Evolutionary conservation across 257 asterid species (phyloP).

Genomic region (Pogostemon cablin): DNA sequence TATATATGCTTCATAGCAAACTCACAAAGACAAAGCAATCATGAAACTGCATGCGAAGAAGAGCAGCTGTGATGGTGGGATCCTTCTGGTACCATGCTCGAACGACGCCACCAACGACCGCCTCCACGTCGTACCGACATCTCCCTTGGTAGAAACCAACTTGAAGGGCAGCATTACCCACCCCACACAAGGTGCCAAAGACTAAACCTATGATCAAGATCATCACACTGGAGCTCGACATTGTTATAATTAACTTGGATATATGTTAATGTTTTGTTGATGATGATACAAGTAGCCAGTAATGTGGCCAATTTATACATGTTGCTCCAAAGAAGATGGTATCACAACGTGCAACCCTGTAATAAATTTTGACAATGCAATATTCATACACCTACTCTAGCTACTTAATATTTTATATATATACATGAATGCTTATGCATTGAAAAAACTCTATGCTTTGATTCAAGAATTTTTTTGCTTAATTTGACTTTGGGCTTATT

Average conservation of each 20-base stretch:
- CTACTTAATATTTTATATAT: not conserved
- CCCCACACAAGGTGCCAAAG: slow-evolving; percentile 22
- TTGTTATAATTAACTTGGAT: not conserved
- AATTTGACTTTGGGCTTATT: slow-evolving; percentile 6
- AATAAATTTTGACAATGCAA: not conserved
- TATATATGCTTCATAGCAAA: not conserved
- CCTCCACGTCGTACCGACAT: slow-evolving; percentile 49
- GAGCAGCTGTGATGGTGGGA: slow-evolving; percentile 47
- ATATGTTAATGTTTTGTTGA: not conserved
- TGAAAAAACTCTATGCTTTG: not conserved
- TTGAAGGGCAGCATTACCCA: slow-evolving; percentile 26
- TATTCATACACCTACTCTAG: not conserved
- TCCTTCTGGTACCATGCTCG: slow-evolving; percentile 34
- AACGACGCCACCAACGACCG: slow-evolving; percentile 29
- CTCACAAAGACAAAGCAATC: slow-evolving; percentile 66
- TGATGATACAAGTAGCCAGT: slow-evolving; percentile 9
- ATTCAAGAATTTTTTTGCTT: not conserved
- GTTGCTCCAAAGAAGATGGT: no score
- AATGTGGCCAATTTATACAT: slow-evolving; percentile 23
- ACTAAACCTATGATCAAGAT: slow-evolving; percentile 12
- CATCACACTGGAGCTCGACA: slow-evolving; percentile 30
- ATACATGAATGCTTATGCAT: not conserved
- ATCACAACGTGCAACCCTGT: slow-evolving; percentile 37
- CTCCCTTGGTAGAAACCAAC: slow-evolving; percentile 51
- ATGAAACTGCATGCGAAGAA: slow-evolving; percentile 69